Conservation (phyloP, 495 filamentous ascomycete genomes). For the Penicillium macrosclerotiorum region DNA sequence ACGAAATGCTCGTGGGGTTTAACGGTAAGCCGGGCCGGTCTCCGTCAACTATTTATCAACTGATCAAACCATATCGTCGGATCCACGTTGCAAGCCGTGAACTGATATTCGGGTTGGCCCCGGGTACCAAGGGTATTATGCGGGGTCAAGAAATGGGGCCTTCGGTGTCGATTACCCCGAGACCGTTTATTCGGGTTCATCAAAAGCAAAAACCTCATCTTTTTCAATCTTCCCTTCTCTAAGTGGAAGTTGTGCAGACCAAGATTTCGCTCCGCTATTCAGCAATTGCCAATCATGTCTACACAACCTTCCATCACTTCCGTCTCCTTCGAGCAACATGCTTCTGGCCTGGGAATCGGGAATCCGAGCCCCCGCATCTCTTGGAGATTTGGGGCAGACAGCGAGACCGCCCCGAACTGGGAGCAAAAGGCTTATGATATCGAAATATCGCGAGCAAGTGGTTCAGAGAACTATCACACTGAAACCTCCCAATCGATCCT, state of each 20-base stretch:
- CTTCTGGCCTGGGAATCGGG: conserved; percentile 29
- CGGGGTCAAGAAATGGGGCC: neutral
- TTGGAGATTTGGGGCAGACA: conserved; percentile 25
- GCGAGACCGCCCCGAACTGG: conserved; percentile 25
- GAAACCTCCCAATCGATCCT: conserved; percentile 36
- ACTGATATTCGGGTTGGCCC: neutral
- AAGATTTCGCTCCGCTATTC: too few species aligned
- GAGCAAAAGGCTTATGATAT: conserved; percentile 37
- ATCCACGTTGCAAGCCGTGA: neutral
- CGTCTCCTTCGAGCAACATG: conserved; percentile 32
- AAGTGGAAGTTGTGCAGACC: too few species aligned
- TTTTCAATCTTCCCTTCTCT: too few species aligned
- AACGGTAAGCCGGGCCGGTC: neutral
- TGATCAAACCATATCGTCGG: neutral
- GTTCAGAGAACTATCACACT: conserved; percentile 11
- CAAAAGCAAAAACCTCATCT: too few species aligned
- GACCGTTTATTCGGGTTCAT: too few species aligned
- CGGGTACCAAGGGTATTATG: too few species aligned
- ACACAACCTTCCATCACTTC: conserved; percentile 11
- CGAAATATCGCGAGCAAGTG: conserved; percentile 17
- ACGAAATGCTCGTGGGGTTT: neutral
- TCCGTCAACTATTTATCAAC: too few species aligned
- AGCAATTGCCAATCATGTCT: too few species aligned
- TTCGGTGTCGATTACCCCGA: neutral
- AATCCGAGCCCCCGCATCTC: conserved; percentile 30